These are phyloP conservation scores for Lodderomyces elongisporus DNA, from an alignment of 1,139 yeast species.

Conservation along the genomic window DNA sequence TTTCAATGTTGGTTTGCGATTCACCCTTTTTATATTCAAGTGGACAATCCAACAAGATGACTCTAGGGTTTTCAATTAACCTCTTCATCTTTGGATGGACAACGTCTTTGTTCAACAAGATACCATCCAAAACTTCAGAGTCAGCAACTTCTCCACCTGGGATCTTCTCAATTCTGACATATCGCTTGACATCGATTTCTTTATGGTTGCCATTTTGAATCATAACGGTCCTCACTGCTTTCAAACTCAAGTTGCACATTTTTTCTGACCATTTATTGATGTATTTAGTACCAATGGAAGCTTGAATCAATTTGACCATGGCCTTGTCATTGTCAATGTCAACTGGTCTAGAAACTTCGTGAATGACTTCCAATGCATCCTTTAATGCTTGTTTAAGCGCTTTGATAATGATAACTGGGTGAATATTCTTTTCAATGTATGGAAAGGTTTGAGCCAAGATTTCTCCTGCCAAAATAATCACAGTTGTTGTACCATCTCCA, in stretches of 20 bases:
- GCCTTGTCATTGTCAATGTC: conserved; percentile 81
- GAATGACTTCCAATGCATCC: conserved; percentile 87
- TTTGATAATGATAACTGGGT: conserved; percentile 92
- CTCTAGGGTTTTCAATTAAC: conserved; percentile 79
- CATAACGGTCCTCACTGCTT: conserved; percentile 82
- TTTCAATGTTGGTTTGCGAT: conserved; percentile 96
- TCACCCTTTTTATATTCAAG: conserved; percentile 98
- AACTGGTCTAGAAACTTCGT: conserved; percentile 78
- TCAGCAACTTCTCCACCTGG: conserved; percentile 98
- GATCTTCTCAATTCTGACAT: conserved; percentile 88
- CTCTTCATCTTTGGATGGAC: conserved; percentile 98
- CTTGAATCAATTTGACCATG: conserved; percentile 79
- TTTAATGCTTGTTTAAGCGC: conserved; percentile 88
- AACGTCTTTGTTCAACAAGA: conserved; percentile 90
- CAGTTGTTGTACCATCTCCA: conserved; percentile 98
- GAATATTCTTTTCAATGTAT: conserved; percentile 88
- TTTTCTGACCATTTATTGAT: conserved; percentile 85
- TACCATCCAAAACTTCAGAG: conserved; percentile 83
- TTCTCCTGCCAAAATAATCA: conserved; percentile 92
- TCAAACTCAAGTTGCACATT: conserved; percentile 86
- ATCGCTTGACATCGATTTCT: conserved; percentile 91
- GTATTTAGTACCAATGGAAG: conserved; percentile 95
- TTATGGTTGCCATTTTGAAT: conserved; percentile 63
- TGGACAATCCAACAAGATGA: conserved; percentile 90
- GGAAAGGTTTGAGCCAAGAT: conserved; percentile 94